phyloP scores from a whole-genome alignment of 2,329 filamentous ascomycete genomes.

The Ophiosphaerella herpotricha region DNA sequence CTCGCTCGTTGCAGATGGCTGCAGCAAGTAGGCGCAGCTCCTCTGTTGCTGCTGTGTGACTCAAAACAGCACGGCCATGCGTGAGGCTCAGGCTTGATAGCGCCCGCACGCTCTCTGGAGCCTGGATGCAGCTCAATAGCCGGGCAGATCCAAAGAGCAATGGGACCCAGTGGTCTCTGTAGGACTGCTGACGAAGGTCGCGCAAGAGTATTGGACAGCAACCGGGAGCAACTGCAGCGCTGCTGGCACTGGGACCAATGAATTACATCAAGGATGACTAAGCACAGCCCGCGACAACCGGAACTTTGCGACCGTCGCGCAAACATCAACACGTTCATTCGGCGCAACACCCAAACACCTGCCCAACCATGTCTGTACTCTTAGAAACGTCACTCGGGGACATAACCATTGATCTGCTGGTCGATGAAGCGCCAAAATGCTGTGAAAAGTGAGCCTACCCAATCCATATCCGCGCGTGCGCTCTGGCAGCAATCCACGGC shows the following conservation, averaged over 20 bases:
- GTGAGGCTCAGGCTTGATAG: no score
- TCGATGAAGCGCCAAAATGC: constrained; percentile 85
- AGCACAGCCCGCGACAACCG: constrained; percentile 7
- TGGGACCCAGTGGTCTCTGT: no score
- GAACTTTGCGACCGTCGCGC: constrained; percentile 21
- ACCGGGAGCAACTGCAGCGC: no score
- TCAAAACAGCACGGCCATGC: no score
- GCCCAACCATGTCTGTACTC: constrained; percentile 77
- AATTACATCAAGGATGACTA: constrained; percentile 23
- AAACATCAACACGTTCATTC: constrained; percentile 10
- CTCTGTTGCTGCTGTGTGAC: no score
- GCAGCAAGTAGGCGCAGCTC: neutral
- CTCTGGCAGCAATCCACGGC: constrained; percentile 20
- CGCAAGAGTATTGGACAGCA: no score
- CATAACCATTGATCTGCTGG: constrained; percentile 89
- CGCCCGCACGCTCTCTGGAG: no score
- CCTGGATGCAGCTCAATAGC: no score
- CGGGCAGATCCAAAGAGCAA: no score
- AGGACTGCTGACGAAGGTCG: no score
- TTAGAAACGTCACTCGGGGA: constrained; percentile 92
- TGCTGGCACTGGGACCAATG: neutral
- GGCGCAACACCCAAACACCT: constrained; percentile 18
- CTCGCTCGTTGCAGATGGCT: no score
- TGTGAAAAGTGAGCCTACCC: constrained; percentile 82
- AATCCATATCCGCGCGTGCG: constrained; percentile 17